phyloP scores from a whole-genome alignment of 441 rosid species.

The Kokia cookei region DNA sequence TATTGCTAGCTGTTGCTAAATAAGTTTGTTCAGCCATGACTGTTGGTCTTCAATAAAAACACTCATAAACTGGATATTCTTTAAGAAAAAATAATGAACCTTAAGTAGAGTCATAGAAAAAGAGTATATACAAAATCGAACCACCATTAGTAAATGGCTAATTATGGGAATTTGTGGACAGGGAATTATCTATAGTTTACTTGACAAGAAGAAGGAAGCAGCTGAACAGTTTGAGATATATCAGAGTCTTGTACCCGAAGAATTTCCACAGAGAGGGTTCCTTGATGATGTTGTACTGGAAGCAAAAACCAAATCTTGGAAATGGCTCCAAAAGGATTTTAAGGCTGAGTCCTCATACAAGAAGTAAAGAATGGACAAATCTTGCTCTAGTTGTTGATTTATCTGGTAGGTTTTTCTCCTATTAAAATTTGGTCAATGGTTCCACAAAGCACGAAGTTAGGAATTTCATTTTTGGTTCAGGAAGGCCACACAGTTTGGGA shows the following conservation, averaged over 20 bases:
- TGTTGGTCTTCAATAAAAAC: not conserved
- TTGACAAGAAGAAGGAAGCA: slow-evolving; percentile 74
- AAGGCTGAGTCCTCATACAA: slow-evolving; percentile 37
- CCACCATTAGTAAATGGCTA: not conserved
- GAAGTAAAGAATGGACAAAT: slow-evolving; percentile 14
- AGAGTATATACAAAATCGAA: not conserved
- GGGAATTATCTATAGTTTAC: slow-evolving; percentile 81
- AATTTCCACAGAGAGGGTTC: slow-evolving; percentile 76
- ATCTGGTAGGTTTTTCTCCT: not conserved
- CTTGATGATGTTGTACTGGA: slow-evolving; percentile 72
- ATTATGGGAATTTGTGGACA: slow-evolving; percentile 25
- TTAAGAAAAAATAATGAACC: not conserved
- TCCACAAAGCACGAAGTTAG: not conserved
- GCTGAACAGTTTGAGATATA: slow-evolving; percentile 70
- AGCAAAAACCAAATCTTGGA: slow-evolving; percentile 56
- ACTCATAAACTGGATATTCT: not conserved
- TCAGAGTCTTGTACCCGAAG: slow-evolving; percentile 72
- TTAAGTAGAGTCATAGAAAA: not conserved
- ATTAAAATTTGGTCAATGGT: not conserved
- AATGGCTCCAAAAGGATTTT: slow-evolving; percentile 46
- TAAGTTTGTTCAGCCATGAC: not conserved
- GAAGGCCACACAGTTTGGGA: not conserved
- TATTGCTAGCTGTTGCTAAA: not conserved
- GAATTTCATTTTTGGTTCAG: not conserved
- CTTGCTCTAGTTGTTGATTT: not conserved